phyloP scores from a whole-genome alignment of 768 basidiomycete genomes.

The Leccinum arenicola region DNA sequence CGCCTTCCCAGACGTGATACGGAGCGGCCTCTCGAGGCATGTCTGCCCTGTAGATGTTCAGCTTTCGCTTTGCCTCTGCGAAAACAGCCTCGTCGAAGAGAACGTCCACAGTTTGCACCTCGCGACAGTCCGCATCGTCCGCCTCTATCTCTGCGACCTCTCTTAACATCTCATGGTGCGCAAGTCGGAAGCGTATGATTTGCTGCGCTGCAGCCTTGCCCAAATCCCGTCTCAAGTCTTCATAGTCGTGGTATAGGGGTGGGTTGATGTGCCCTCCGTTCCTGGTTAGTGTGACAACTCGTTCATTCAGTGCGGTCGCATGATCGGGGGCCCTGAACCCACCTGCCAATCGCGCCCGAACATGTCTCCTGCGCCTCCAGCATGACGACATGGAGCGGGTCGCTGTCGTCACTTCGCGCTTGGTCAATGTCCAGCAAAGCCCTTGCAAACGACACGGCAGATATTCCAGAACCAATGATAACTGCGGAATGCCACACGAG shows the following conservation, averaged over 20 bases:
- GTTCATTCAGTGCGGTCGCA: neutral
- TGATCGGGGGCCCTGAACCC: slow-evolving; percentile 12
- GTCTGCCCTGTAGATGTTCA: slow-evolving; percentile 46
- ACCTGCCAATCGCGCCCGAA: slow-evolving; percentile 53
- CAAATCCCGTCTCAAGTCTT: slow-evolving; percentile 34
- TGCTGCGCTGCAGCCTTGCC: slow-evolving; percentile 39
- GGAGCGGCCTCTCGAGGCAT: slow-evolving; percentile 46
- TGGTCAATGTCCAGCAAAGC: slow-evolving; percentile 34
- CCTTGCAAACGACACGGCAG: slow-evolving; percentile 42
- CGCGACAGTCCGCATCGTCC: slow-evolving; percentile 27
- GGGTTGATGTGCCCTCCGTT: slow-evolving; percentile 54
- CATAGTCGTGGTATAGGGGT: slow-evolving; percentile 46
- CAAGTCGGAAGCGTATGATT: slow-evolving; percentile 39
- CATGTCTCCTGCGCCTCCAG: slow-evolving; percentile 61
- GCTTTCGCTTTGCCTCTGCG: slow-evolving; percentile 38
- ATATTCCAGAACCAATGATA: slow-evolving; percentile 56
- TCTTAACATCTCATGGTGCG: slow-evolving; percentile 34
- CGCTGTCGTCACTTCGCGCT: slow-evolving; percentile 14
- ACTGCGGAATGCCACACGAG: slow-evolving; percentile 22
- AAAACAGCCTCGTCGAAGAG: slow-evolving; percentile 34
- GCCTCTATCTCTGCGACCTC: slow-evolving; percentile 31
- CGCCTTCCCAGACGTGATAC: slow-evolving; percentile 29
- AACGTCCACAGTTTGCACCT: slow-evolving; percentile 33
- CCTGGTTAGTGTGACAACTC: slow-evolving; percentile 20
- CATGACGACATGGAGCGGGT: slow-evolving; percentile 42